Evolutionary conservation across 1,284 basidiomycete species (phyloP), one percentile per base, ranked within the genome.

Genomic region (Hymenochaete sp.): DNA sequence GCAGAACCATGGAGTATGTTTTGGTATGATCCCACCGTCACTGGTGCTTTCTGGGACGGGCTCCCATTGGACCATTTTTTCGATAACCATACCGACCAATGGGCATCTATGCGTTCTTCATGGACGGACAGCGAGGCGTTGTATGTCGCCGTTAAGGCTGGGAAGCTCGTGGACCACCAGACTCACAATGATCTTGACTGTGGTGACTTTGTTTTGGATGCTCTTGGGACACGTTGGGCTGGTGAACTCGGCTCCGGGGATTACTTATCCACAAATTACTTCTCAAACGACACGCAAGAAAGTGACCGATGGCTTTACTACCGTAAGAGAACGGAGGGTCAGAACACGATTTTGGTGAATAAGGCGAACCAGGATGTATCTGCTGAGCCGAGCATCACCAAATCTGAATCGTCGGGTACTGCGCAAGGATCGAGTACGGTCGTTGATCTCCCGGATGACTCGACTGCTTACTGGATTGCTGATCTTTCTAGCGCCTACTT

Each of bases 121-220:
- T 98, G 93, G 93, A 93, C 93, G 3, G 88, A 95, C 61, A 73
- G 75, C 53, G 73, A 83, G 52, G 91, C 87, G 0, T 61, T 88
- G 18, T 97, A 78, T 64, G 79, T 93, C 51, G 93, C 81, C 7
- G 82, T 93, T 62, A 98, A 97, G 71, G 82, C 86, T 2, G 89
- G 92, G 35, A 74, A 69, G 53, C 70, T 82, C 52, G 73, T 75
- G 50, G 76, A 77, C 32, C 88, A 90, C 60, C 90, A 96, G 68
- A 92, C 88, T 1, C 93, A 97, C 65, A 92, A 93, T 55, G 90
- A 96, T 61, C 75, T 97, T 48, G 93, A 97, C 61, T 75, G 73
- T 43, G 93, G 93, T 55, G 89, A 93, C 67, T 98, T 98, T 61
- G 91, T 98, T 38, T 64, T 98, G 36, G 96, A 99, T 61, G 93